These are phyloP conservation scores for Alternaria brassicicola DNA, from an alignment of 2,329 filamentous ascomycete genomes.

Conservation along the genomic window DNA sequence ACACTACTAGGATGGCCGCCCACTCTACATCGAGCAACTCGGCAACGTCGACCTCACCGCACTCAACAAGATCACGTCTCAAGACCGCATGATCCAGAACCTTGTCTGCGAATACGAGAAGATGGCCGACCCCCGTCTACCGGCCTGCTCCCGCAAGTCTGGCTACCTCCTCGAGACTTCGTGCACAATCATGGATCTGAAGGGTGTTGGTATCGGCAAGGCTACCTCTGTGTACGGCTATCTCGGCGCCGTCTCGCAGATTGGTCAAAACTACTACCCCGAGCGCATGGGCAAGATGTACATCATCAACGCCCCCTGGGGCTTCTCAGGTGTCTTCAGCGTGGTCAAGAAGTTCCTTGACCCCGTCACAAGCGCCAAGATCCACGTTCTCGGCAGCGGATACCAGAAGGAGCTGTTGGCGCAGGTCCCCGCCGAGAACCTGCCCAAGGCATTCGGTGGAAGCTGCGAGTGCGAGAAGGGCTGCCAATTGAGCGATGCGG, in stretches of 20 bases:
- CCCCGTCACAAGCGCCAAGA: slow-evolving; percentile 95
- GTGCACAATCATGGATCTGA: slow-evolving; percentile 98
- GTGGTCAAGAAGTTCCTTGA: slow-evolving; percentile 94
- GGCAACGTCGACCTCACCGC: slow-evolving; percentile 88
- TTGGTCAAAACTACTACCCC: slow-evolving; percentile 99
- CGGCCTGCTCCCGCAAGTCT: slow-evolving; percentile 91
- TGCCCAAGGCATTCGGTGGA: slow-evolving; percentile 86
- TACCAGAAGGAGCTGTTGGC: slow-evolving; percentile 85
- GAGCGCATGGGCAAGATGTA: slow-evolving; percentile 96
- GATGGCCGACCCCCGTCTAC: slow-evolving; percentile 87
- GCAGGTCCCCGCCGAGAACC: slow-evolving; percentile 87
- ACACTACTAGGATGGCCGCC: slow-evolving; percentile 78
- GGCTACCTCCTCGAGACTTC: slow-evolving; percentile 93
- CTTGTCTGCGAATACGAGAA: slow-evolving; percentile 98
- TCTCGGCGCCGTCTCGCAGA: slow-evolving; percentile 79
- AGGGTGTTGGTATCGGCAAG: slow-evolving; percentile 85
- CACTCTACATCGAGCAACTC: slow-evolving; percentile 95
- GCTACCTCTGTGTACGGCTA: slow-evolving; percentile 86
- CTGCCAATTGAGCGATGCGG: slow-evolving; percentile 84
- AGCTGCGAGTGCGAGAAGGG: slow-evolving; percentile 80
- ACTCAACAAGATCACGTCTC: slow-evolving; percentile 91
- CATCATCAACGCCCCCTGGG: slow-evolving; percentile 97
- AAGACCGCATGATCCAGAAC: slow-evolving; percentile 94
- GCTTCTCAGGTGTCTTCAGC: slow-evolving; percentile 83
- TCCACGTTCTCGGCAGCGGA: slow-evolving; percentile 80